These are phyloP conservation scores for Pneumocystis oryctolagi DNA, from an alignment of 1,139 yeast species.

Conservation along the genomic window DNA sequence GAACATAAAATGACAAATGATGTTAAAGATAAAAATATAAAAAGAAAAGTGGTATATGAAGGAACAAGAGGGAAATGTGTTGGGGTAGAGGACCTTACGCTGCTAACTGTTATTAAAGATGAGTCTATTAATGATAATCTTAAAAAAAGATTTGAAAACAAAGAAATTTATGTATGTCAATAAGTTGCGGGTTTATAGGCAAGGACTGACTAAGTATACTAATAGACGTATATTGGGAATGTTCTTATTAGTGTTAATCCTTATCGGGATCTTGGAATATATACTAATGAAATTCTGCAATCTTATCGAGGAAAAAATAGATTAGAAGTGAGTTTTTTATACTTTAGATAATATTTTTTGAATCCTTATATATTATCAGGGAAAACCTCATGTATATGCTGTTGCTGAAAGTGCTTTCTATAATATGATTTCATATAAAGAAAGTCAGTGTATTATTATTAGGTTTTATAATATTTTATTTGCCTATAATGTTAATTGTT, in stretches of 20 bases:
- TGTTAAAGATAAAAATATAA: background rate
- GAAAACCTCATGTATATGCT: slow-evolving; percentile 97
- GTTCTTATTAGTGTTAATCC: slow-evolving; percentile 85
- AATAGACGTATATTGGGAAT: slow-evolving; percentile 21
- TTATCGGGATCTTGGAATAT: slow-evolving; percentile 87
- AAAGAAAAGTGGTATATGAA: slow-evolving; percentile 82
- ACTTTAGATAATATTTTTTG: background rate
- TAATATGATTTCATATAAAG: slow-evolving; percentile 84
- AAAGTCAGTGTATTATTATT: slow-evolving; percentile 93
- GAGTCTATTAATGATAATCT: slow-evolving; percentile 87
- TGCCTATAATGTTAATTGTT: background rate
- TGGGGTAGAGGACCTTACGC: slow-evolving; percentile 88
- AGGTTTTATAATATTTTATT: slow-evolving; percentile 20
- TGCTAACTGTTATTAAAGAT: slow-evolving; percentile 76
- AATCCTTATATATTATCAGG: slow-evolving; percentile 15
- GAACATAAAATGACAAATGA: background rate
- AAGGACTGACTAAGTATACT: background rate
- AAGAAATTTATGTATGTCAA: slow-evolving; percentile 69
- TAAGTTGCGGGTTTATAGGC: background rate
- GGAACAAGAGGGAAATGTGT: slow-evolving; percentile 82
- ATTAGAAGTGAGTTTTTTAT: slow-evolving; percentile 40
- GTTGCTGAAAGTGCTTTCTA: slow-evolving; percentile 96
- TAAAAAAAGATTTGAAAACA: slow-evolving; percentile 76
- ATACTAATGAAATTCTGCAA: slow-evolving; percentile 60
- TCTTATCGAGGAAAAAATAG: slow-evolving; percentile 83